phyloP scores from a whole-genome alignment of 176 grass and related monocot species.

The Aechmea fasciata region DNA sequence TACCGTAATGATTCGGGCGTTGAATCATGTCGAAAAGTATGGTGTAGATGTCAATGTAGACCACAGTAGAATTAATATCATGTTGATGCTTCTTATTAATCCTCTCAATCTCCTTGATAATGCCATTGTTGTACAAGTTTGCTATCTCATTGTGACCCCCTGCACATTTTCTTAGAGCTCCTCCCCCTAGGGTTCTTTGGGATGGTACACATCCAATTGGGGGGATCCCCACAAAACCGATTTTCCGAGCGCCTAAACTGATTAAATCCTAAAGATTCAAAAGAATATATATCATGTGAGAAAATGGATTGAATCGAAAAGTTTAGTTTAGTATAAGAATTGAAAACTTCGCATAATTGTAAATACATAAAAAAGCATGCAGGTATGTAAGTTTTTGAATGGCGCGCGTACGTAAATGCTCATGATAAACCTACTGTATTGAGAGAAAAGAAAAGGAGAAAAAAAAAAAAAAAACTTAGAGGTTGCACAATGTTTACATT shows the following conservation, averaged over 20 bases:
- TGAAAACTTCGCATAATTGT: too few relatives aligned
- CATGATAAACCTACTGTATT: too few relatives aligned
- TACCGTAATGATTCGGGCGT: slow-evolving; percentile 38
- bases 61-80: not conserved
- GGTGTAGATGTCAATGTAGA: slow-evolving; percentile 1
- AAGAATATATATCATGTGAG: not conserved
- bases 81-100: slow-evolving; percentile 11
- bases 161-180: slow-evolving; percentile 25
- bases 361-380: too few relatives aligned
- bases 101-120: slow-evolving; percentile 15
- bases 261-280: slow-evolving; percentile 31
- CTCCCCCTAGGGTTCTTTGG: slow-evolving; percentile 57
- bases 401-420: too few relatives aligned
- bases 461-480: too few relatives aligned
- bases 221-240: slow-evolving; percentile 53
- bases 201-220: slow-evolving; percentile 81
- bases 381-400: too few relatives aligned
- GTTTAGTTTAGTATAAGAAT: too few relatives aligned
- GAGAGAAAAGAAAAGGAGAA: too few relatives aligned
- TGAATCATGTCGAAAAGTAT: slow-evolving; percentile 55
- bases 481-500: too few relatives aligned
- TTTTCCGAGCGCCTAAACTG: slow-evolving; percentile 35
- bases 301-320: not conserved
- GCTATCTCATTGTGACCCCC: slow-evolving; percentile 50
- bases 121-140: slow-evolving; percentile 32